Evolutionary conservation across 495 filamentous ascomycete species (phyloP).

Genomic region (Tuber microsphaerosporum): DNA sequence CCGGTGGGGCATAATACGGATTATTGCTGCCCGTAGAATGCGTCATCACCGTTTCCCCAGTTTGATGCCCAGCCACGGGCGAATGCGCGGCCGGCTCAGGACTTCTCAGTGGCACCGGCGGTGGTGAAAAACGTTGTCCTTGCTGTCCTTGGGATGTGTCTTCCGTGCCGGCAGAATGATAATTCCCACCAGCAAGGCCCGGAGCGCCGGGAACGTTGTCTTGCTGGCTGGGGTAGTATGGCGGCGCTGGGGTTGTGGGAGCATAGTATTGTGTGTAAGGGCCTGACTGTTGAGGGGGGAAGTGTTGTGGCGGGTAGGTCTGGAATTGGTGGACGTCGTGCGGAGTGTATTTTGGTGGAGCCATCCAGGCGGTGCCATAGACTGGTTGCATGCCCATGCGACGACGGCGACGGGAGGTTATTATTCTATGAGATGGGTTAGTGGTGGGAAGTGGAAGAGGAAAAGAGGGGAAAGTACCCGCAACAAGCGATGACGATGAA

Average conservation of each 20-base stretch:
- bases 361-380: slow-evolving; percentile 38
- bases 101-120: not conserved
- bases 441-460: not conserved
- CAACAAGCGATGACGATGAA: slow-evolving; percentile 27
- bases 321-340: slow-evolving; percentile 12
- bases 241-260: slow-evolving; percentile 20
- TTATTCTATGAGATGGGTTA: slow-evolving; percentile 5
- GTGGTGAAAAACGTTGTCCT: not conserved
- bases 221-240: slow-evolving; percentile 27
- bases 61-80: not conserved
- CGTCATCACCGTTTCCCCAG: not conserved
- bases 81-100: not conserved
- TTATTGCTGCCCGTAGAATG: slow-evolving; percentile 1
- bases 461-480: slow-evolving; percentile 12
- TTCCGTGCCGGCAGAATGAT: not conserved
- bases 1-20: not conserved
- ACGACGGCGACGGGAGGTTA: slow-evolving; percentile 32
- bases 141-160: not conserved
- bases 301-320: slow-evolving; percentile 10
- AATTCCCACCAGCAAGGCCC: not conserved
- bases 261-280: slow-evolving; percentile 27
- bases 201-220: not conserved
- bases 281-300: slow-evolving; percentile 13
- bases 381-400: slow-evolving; percentile 23
- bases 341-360: slow-evolving; percentile 19